Evolutionary conservation across 345 rosid genomes (phyloP).

Genomic region (Corchorus olitorius): DNA sequence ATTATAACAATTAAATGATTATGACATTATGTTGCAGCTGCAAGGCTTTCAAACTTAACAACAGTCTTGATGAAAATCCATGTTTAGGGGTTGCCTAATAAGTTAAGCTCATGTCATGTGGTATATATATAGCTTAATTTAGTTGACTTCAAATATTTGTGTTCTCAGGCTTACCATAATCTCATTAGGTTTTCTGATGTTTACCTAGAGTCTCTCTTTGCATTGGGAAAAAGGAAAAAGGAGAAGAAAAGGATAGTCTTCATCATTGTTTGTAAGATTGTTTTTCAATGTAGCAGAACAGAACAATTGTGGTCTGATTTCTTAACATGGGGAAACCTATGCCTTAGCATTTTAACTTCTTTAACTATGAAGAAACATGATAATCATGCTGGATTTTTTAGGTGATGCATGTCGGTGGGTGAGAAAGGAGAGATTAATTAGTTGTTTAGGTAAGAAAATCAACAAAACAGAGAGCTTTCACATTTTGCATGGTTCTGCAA

Average conservation of each 20-base stretch:
- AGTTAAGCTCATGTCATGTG: too few species aligned
- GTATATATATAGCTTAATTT: background rate
- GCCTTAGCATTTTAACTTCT: background rate
- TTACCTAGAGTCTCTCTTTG: too few species aligned
- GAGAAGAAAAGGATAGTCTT: background rate
- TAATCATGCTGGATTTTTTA: background rate
- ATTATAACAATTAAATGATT: too few species aligned
- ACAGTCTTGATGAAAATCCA: background rate
- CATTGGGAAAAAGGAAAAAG: background rate
- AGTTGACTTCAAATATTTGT: background rate
- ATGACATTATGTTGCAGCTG: background rate
- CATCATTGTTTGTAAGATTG: background rate
- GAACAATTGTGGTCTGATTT: too few species aligned
- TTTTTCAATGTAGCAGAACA: background rate
- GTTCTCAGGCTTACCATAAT: background rate
- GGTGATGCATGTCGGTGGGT: conserved; percentile 12
- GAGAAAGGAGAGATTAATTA: conserved; percentile 12
- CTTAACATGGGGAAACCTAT: background rate
- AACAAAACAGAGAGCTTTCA: background rate
- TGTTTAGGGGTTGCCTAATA: too few species aligned
- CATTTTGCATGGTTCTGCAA: background rate
- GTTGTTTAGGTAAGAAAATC: background rate
- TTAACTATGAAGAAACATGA: background rate
- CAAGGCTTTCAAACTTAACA: background rate
- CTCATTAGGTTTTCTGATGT: background rate